phyloP scores from a whole-genome alignment of 179 eudicot genomes.

The Spinacia oleracea region DNA sequence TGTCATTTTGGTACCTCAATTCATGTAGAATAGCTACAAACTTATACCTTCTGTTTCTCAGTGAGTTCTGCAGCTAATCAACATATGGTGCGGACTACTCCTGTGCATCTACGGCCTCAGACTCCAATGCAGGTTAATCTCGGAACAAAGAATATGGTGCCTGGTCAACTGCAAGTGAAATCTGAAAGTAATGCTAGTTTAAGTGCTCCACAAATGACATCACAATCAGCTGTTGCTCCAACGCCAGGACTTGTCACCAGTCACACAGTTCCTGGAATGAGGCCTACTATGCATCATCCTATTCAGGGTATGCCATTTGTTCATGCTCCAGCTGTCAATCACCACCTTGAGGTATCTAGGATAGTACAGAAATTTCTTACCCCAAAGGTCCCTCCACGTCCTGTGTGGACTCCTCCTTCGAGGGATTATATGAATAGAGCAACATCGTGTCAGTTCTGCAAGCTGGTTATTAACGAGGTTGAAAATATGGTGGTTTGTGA shows the following conservation, averaged over 20 bases:
- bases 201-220: conserved; percentile 34
- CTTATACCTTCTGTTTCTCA: conserved; percentile 19
- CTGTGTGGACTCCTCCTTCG: conserved; percentile 84
- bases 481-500: conserved; percentile 87
- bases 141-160: conserved; percentile 43
- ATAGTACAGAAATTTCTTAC: conserved; percentile 71
- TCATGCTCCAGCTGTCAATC: conserved; percentile 46
- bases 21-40: conserved; percentile 2
- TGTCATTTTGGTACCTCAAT: neutral
- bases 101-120: conserved; percentile 46
- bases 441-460: conserved; percentile 81
- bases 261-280: conserved; percentile 45
- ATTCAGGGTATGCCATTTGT: conserved; percentile 46
- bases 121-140: conserved; percentile 32
- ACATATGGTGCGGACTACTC: conserved; percentile 38
- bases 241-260: conserved; percentile 40
- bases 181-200: conserved; percentile 38
- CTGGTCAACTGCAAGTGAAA: conserved; percentile 38
- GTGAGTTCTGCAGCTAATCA: conserved; percentile 45
- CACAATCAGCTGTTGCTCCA: conserved; percentile 38
- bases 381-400: conserved; percentile 47
- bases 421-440: conserved; percentile 85
- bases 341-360: conserved; percentile 71
- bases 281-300: conserved; percentile 42
- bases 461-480: conserved; percentile 51